Percentiles rank a stretch among this genome's conserved stretches.
phyloP scores from a whole-genome alignment of 176 grass and related monocot genomes.

The Eremochloa ophiuroides region DNA sequence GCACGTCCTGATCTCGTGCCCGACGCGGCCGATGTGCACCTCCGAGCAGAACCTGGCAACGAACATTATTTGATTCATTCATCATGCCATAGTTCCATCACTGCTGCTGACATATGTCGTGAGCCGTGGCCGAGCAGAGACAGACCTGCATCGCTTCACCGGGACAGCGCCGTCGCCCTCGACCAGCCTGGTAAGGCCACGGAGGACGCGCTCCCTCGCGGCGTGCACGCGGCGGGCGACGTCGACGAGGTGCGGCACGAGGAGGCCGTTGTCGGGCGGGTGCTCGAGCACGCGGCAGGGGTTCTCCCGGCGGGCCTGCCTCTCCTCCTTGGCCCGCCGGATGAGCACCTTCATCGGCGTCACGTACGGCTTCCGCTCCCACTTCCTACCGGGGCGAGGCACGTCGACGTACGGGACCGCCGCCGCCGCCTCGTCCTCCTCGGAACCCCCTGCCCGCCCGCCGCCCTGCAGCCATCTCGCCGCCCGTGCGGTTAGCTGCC shows the following conservation, averaged over 20 bases:
- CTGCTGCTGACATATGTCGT: background rate
- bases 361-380: conserved; percentile 61
- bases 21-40: conserved; percentile 43
- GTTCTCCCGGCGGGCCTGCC: conserved; percentile 33
- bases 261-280: conserved; percentile 54
- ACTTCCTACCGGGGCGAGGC: conserved; percentile 47
- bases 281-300: conserved; percentile 60
- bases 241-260: conserved; percentile 41
- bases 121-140: background rate
- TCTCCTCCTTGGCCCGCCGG: conserved; percentile 59
- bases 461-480: background rate
- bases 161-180: conserved; percentile 29
- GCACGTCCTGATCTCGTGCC: conserved; percentile 65
- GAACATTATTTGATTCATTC: too few species aligned
- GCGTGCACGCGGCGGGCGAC: conserved; percentile 56
- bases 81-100: background rate
- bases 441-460: background rate
- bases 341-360: conserved; percentile 67
- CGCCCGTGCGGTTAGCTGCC: background rate
- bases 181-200: conserved; percentile 37
- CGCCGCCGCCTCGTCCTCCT: conserved; percentile 17
- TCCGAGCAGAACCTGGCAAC: conserved; percentile 49
- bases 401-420: conserved; percentile 34
- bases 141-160: conserved; percentile 46
- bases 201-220: conserved; percentile 43